Conservation (phyloP, 78 protist genomes). For the Tieghemostelium lacteum region DNA sequence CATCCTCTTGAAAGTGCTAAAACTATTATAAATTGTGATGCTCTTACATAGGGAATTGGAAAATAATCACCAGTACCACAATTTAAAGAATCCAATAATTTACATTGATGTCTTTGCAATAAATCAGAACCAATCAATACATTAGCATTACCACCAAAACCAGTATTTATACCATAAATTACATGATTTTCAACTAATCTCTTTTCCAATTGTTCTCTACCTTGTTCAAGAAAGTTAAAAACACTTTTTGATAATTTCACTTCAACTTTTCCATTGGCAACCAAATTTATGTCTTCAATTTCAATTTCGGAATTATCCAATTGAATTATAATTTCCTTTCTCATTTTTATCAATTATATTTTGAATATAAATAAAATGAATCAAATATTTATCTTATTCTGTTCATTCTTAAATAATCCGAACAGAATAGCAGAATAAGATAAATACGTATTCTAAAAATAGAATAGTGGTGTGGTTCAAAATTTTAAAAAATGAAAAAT, state of each 20-base stretch:
- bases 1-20: constrained; percentile 4
- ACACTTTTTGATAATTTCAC: background rate
- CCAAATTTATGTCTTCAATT: background rate
- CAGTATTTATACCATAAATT: constrained; percentile 14
- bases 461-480: too few species aligned
- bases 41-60: background rate
- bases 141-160: constrained; percentile 24
- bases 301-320: background rate
- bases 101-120: background rate
- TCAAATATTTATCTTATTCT: too few species aligned
- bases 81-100: constrained; percentile 6
- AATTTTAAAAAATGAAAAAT: too few species aligned
- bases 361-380: too few species aligned
- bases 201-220: constrained; percentile 9
- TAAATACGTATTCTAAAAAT: too few species aligned
- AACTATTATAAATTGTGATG: background rate
- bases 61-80: constrained; percentile 10
- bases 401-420: too few species aligned
- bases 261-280: background rate
- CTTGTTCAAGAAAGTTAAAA: background rate
- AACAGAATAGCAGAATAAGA: too few species aligned
- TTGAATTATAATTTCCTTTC: background rate
- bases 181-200: background rate
- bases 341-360: too few species aligned
- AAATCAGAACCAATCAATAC: background rate